Percentiles rank a stretch among this genome's conserved stretches.
These are phyloP conservation scores for Plasmodium yoelii DNA, from an alignment of 169 alveolate species.

Conservation along the genomic window DNA sequence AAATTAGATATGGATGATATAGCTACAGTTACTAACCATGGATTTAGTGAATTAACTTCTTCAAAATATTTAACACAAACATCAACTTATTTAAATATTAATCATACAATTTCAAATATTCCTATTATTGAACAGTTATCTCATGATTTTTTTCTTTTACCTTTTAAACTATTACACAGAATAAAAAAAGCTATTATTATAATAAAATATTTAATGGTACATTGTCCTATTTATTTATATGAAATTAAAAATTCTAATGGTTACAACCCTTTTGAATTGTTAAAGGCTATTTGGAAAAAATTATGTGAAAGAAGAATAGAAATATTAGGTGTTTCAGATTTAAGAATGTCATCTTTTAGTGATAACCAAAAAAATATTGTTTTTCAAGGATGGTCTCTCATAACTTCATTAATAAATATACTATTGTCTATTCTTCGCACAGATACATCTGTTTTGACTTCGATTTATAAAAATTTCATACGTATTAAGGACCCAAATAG, in stretches of 20 bases:
- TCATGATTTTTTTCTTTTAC: conserved; percentile 31
- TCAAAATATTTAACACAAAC: conserved; percentile 17
- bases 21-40: neutral
- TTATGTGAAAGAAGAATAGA: conserved; percentile 30
- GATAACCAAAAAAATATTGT: conserved; percentile 35
- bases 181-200: conserved; percentile 50
- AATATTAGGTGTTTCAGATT: conserved; percentile 19
- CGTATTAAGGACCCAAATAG: neutral
- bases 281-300: conserved; percentile 39
- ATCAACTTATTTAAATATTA: conserved; percentile 12
- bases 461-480: conserved; percentile 34
- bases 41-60: conserved; percentile 18
- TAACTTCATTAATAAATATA: conserved; percentile 23
- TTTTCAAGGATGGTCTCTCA: conserved; percentile 62
- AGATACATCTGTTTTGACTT: conserved; percentile 45
- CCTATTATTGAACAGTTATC: conserved; percentile 36
- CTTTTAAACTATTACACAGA: conserved; percentile 61
- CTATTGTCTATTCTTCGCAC: conserved; percentile 24
- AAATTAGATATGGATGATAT: conserved; percentile 5
- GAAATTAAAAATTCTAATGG: conserved; percentile 39
- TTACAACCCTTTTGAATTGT: conserved; percentile 38
- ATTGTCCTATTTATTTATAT: conserved; percentile 46
- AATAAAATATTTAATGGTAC: conserved; percentile 12
- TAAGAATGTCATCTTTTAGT: conserved; percentile 37
- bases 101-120: conserved; percentile 9